Base-by-base conservation (phyloP, 805 yeast species). In the Kuraishia molischiana region DNA sequence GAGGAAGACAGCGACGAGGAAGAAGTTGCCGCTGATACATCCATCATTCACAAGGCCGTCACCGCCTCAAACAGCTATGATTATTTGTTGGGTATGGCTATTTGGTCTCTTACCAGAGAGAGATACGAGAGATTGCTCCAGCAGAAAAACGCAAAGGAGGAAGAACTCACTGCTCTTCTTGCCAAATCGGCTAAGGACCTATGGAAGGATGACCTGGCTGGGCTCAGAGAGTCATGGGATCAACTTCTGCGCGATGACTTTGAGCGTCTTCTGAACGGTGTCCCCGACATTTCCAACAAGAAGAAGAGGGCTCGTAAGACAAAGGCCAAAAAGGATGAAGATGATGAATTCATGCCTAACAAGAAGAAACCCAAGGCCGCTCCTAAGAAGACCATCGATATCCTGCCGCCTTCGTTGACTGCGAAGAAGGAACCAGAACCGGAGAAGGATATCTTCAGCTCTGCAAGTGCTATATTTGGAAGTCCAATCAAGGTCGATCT, bases 81-180 rank as follows among this genome's bases (percentile, higher is more conserved):
- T 51, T 92, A 92, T 49, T 67, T 92, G 44, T 67, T 92, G 38
- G 94, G 92, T 38, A 84, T 92, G 95, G 75, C 87, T 26, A 79
- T 92, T 45, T 86, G 96, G 92, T 82, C 96, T 29, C 73, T 92
- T 53, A 90, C 98, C 1, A 71, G 69, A 41, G 98, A 92, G 60
- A 74, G 92, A 49, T 92, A 89, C 53, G 89, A 85, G 50, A 79
- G 74, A 47, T 64, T 92, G 46, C 63, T 87, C 49, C 69, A 69
- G 38, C 94, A 89, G 54, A 72, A 76, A 43, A 85, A 77, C 40
- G 79, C 66, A 19, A 81, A 79, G 50, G 90, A 86, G 53, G 64
- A 57, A 10, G 94, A 85, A 52, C 68, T 90, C 48, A 79, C 75
- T 33, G 54, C 52, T 1, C 66, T 92, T 47, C 69, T 87, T 47